phyloP scores from a whole-genome alignment of 2,329 filamentous ascomycete genomes.

The Trichoderma cornu-damae region DNA sequence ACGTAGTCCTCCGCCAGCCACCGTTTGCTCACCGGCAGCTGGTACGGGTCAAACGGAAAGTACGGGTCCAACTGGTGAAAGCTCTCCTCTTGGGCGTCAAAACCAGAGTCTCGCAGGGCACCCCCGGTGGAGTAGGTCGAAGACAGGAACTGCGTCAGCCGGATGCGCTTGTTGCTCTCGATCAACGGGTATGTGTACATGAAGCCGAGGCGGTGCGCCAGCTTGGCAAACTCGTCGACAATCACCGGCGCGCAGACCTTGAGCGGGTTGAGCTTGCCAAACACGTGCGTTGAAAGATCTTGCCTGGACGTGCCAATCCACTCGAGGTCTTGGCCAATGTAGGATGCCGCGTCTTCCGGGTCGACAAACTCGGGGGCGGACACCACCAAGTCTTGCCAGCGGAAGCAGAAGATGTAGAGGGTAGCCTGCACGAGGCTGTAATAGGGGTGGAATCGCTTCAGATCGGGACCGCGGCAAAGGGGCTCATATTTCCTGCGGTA shows the following conservation, averaged over 20 bases:
- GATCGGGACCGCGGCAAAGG: slow-evolving; percentile 75
- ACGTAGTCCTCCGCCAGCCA: slow-evolving; percentile 87
- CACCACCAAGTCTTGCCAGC: slow-evolving; percentile 83
- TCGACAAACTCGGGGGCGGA: slow-evolving; percentile 56
- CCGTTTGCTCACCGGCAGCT: slow-evolving; percentile 75
- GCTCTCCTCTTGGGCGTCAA: slow-evolving; percentile 60
- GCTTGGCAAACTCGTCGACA: slow-evolving; percentile 83
- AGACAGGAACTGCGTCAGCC: slow-evolving; percentile 65
- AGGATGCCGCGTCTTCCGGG: slow-evolving; percentile 56
- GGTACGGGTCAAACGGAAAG: slow-evolving; percentile 96
- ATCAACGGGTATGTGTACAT: slow-evolving; percentile 85
- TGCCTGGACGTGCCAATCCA: slow-evolving; percentile 75
- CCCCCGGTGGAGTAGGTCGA: slow-evolving; percentile 52
- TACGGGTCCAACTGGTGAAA: slow-evolving; percentile 86
- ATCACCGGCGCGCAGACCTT: slow-evolving; percentile 91
- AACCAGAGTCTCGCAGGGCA: slow-evolving; percentile 46
- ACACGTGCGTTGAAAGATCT: slow-evolving; percentile 70
- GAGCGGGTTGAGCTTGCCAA: slow-evolving; percentile 85
- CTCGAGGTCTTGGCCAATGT: slow-evolving; percentile 64
- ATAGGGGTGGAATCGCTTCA: slow-evolving; percentile 76
- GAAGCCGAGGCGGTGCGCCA: slow-evolving; percentile 79
- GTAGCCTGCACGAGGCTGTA: slow-evolving; percentile 85
- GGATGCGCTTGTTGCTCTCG: slow-evolving; percentile 86
- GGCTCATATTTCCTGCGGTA: slow-evolving; percentile 69
- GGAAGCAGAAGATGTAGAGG: slow-evolving; percentile 95